These are phyloP conservation scores for Rhynchosporium agropyri DNA, from an alignment of 2,329 filamentous ascomycete genomes.

Conservation along the genomic window DNA sequence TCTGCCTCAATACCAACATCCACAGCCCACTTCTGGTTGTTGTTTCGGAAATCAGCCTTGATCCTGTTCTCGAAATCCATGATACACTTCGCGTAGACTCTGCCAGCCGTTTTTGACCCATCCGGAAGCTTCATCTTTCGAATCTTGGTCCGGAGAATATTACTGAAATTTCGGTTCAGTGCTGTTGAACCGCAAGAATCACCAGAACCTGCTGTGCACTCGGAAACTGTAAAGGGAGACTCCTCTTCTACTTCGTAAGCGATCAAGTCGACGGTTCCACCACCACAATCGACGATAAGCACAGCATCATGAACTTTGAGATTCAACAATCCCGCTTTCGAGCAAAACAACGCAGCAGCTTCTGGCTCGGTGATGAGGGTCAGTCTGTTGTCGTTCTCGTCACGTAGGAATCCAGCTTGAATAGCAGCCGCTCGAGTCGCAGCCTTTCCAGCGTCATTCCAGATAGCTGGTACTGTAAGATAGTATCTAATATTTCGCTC, in stretches of 20 bases:
- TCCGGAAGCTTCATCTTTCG: conserved; percentile 99
- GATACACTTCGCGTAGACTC: conserved; percentile 98
- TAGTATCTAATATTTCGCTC: conserved; percentile 98
- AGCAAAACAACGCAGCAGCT: conserved; percentile 95
- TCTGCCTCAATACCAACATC: conserved; percentile 98
- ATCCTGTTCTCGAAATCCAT: conserved; percentile 99
- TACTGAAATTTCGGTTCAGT: conserved; percentile 96
- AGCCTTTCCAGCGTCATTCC: conserved; percentile 98
- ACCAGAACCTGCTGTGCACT: conserved; percentile 95
- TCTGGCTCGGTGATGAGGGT: conserved; percentile 96
- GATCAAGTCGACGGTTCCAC: conserved; percentile 97
- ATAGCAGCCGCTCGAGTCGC: conserved; percentile 94
- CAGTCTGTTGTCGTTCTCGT: conserved; percentile 95
- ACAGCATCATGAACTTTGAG: conserved; percentile 99
- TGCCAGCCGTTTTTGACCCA: conserved; percentile 94
- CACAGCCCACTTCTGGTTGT: conserved; percentile 98
- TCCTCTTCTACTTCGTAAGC: conserved; percentile 99
- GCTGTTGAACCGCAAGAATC: conserved; percentile 99
- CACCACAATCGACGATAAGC: conserved; percentile 96
- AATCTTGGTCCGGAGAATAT: conserved; percentile 96
- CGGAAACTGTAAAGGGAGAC: conserved; percentile 92
- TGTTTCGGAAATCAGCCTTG: conserved; percentile 99
- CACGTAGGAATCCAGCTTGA: conserved; percentile 92
- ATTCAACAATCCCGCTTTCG: conserved; percentile 93
- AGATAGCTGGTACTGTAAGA: conserved; percentile 97